Conservation (phyloP, 2,329 filamentous ascomycete species). For the Pestalotiopsis sp. region DNA sequence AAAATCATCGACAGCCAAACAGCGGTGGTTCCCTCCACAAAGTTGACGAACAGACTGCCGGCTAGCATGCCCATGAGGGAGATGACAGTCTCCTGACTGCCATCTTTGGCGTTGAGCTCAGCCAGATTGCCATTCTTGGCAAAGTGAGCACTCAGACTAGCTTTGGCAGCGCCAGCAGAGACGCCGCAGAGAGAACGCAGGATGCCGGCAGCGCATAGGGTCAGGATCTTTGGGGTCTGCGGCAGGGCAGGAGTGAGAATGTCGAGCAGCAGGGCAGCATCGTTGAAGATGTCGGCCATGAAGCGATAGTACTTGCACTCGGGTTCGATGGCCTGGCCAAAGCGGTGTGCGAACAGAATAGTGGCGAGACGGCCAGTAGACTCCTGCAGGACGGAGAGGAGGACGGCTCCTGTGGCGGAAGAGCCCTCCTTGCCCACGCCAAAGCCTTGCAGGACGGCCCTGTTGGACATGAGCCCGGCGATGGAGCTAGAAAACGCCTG, state of each 20-base stretch:
- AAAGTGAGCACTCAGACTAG: constrained; percentile 90
- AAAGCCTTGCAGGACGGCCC: constrained; percentile 79
- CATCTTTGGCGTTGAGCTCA: constrained; percentile 88
- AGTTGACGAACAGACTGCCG: constrained; percentile 80
- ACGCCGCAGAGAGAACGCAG: constrained; percentile 78
- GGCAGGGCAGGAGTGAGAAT: constrained; percentile 77
- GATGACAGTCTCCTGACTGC: constrained; percentile 92
- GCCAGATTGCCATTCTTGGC: constrained; percentile 84
- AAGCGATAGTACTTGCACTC: constrained; percentile 91
- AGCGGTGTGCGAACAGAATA: constrained; percentile 81
- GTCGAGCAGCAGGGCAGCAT: constrained; percentile 84
- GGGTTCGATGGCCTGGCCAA: constrained; percentile 82
- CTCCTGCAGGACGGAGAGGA: constrained; percentile 83
- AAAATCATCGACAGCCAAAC: constrained; percentile 76
- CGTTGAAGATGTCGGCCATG: constrained; percentile 86
- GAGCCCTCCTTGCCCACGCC: constrained; percentile 82
- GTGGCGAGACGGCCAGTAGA: constrained; percentile 81
- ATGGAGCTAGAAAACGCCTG: constrained; percentile 87
- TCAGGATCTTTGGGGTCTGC: constrained; percentile 48
- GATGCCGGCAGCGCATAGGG: constrained; percentile 54
- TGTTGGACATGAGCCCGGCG: constrained; percentile 76
- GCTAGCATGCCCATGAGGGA: constrained; percentile 84
- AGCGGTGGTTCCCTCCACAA: constrained; percentile 68
- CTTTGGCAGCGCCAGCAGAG: constrained; percentile 87
- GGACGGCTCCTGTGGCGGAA: constrained; percentile 77